Conservation (phyloP, 1,284 basidiomycete genomes). For the Earliella scabrosa region DNA sequence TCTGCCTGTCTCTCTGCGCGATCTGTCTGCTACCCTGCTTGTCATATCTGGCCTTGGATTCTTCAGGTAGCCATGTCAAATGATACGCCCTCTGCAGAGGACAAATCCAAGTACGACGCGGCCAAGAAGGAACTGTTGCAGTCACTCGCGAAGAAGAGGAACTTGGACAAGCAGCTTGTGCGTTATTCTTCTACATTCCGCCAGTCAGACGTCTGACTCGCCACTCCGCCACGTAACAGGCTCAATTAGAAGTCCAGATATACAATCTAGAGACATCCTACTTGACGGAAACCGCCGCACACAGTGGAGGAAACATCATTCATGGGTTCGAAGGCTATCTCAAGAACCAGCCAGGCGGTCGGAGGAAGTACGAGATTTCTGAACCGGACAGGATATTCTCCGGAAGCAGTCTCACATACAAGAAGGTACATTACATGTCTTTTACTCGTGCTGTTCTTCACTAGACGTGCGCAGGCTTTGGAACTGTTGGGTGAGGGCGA, state of each 20-base stretch:
- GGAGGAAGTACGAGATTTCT: constrained; percentile 72
- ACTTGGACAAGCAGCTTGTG: constrained; percentile 74
- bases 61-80: constrained; percentile 31
- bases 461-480: constrained; percentile 54
- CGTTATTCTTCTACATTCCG: constrained; percentile 30
- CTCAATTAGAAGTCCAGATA: constrained; percentile 73
- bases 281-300: constrained; percentile 70
- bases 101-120: constrained; percentile 68
- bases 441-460: too few species aligned
- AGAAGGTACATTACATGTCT: constrained; percentile 53
- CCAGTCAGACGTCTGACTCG: background rate
- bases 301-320: constrained; percentile 82
- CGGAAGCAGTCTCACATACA: constrained; percentile 72
- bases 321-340: constrained; percentile 84
- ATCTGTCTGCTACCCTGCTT: too few species aligned
- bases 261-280: constrained; percentile 76
- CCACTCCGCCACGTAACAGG: constrained; percentile 42
- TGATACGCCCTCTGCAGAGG: constrained; percentile 52
- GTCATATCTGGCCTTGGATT: too few species aligned
- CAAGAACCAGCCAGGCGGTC: constrained; percentile 69
- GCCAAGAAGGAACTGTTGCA: constrained; percentile 73
- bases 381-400: constrained; percentile 83
- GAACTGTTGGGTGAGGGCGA: constrained; percentile 78
- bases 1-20: too few species aligned
- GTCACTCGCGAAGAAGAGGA: constrained; percentile 71